Percentiles rank a stretch among this genome's conserved stretches.
Evolutionary conservation across 345 rosid species (phyloP).

Genomic region (Melaleuca quinquenervia): DNA sequence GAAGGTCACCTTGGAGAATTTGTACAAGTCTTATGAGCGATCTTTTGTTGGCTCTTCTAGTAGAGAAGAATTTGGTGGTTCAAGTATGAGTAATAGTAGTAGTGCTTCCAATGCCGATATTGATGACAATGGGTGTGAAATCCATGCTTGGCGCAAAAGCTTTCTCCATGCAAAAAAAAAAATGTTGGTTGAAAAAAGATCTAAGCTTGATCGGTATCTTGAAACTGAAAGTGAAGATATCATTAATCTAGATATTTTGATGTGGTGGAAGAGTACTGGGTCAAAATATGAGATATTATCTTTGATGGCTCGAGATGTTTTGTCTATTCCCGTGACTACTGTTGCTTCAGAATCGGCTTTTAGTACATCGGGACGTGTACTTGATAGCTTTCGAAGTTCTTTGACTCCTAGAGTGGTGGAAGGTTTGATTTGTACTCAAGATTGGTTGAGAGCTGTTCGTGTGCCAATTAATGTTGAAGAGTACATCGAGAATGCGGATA

Average conservation of each 20-base stretch:
- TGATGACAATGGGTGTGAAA: background rate
- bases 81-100: too few species aligned
- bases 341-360: background rate
- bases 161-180: background rate
- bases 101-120: background rate
- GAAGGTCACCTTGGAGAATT: background rate
- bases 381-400: background rate
- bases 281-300: background rate
- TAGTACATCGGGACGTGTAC: background rate
- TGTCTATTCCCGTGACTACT: background rate
- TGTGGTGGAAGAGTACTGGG: background rate
- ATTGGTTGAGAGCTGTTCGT: background rate
- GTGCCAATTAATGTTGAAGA: background rate
- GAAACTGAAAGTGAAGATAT: background rate
- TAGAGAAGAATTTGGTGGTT: too few species aligned
- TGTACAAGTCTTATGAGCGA: background rate
- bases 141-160: background rate
- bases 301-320: background rate
- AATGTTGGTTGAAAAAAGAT: background rate
- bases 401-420: background rate
- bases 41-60: background rate
- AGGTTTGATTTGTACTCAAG: background rate
- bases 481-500: too few species aligned
- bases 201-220: background rate
- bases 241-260: background rate